Evolutionary conservation across 495 filamentous ascomycete genomes (phyloP).

Genomic region (Penicillium tannophilum): DNA sequence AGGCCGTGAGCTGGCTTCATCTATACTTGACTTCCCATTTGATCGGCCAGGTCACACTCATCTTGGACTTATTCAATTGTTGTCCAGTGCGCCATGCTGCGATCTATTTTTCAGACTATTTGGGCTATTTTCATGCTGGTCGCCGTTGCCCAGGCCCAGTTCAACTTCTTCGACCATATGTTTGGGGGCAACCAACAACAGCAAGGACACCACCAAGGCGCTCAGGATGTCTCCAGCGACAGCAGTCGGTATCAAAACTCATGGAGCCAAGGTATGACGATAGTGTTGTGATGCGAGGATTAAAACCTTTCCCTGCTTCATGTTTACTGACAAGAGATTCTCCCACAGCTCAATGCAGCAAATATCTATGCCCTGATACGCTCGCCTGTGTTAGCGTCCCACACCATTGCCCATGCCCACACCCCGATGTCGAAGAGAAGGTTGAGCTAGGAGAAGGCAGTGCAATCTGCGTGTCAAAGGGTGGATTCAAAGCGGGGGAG

Average conservation of each 20-base stretch:
- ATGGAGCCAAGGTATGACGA: conserved; percentile 60
- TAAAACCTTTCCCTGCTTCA: not conserved
- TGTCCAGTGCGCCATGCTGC: conserved; percentile 29
- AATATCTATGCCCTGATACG: conserved; percentile 90
- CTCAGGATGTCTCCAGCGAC: conserved; percentile 75
- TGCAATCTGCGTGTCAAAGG: conserved; percentile 77
- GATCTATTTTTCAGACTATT: conserved; percentile 28
- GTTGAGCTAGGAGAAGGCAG: conserved; percentile 83
- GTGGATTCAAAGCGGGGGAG: conserved; percentile 76
- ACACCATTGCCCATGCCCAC: conserved; percentile 90
- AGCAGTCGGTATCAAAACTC: conserved; percentile 72
- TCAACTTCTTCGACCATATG: conserved; percentile 90
- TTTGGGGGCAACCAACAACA: conserved; percentile 61
- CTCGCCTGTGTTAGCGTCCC: conserved; percentile 90
- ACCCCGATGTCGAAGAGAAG: conserved; percentile 81
- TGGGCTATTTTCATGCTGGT: conserved; percentile 53
- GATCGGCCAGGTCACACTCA: not conserved
- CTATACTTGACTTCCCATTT: conserved; percentile 16
- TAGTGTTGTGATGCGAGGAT: not conserved
- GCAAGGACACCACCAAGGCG: conserved; percentile 62
- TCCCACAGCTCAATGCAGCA: conserved; percentile 68
- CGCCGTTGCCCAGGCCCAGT: conserved; percentile 64
- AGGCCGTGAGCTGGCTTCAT: conserved; percentile 32
- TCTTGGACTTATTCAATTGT: not conserved
- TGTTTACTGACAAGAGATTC: not conserved